These are phyloP conservation scores for Ormosia emarginata DNA, from an alignment of 306 rosid genomes.

Conservation along the genomic window DNA sequence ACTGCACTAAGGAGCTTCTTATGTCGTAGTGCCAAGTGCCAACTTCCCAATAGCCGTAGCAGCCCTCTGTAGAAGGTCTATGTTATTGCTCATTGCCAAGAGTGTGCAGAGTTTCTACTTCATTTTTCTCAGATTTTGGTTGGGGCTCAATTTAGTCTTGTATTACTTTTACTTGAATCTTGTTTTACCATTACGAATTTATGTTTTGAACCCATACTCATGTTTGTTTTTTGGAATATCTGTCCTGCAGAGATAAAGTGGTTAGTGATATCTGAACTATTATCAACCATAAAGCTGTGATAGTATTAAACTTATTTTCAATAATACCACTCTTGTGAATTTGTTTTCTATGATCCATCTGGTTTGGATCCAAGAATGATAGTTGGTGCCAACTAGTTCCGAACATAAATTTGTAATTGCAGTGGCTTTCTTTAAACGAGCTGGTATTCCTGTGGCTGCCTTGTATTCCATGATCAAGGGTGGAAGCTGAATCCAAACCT, in stretches of 20 bases:
- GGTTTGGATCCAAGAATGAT: neutral
- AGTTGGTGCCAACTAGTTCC: neutral
- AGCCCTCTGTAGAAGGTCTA: neutral
- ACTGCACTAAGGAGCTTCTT: neutral
- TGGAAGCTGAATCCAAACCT: no score
- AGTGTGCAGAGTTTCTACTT: slow-evolving; percentile 4
- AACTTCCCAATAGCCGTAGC: neutral
- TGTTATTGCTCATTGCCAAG: neutral
- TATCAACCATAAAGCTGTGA: neutral
- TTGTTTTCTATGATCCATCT: neutral
- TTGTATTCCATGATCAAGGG: no score
- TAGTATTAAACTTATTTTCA: neutral
- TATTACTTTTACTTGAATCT: neutral
- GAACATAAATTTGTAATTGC: neutral
- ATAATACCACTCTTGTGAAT: neutral
- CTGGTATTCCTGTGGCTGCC: neutral
- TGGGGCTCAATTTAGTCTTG: neutral
- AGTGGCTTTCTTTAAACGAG: neutral
- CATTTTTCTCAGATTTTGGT: neutral
- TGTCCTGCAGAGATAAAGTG: neutral
- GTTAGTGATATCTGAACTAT: neutral
- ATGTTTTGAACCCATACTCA: neutral
- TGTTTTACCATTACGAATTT: neutral
- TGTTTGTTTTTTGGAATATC: neutral
- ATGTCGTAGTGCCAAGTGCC: neutral